A percentile compares a stretch with the other conserved stretches of the same genome.
phyloP scores from a whole-genome alignment of 1,284 basidiomycete species.

The Apiotrichum veenhuisii region DNA sequence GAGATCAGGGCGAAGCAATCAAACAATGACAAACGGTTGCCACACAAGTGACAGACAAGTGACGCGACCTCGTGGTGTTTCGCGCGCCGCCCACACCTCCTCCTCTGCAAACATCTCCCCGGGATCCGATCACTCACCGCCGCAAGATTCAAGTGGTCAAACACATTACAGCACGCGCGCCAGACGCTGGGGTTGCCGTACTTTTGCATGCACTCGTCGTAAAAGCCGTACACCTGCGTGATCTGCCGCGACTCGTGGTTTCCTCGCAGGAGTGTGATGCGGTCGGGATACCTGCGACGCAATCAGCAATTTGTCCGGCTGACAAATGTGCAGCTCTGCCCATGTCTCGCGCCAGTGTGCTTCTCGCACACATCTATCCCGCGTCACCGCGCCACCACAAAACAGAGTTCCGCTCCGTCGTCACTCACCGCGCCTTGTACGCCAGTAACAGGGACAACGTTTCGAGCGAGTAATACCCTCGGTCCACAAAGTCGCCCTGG shows the following conservation, averaged over 20 bases:
- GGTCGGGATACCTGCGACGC: constrained; percentile 71
- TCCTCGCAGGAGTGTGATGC: constrained; percentile 82
- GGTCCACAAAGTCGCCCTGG: constrained; percentile 95
- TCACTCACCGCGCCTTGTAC: constrained; percentile 75
- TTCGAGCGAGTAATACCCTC: constrained; percentile 95
- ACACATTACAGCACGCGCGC: constrained; percentile 93
- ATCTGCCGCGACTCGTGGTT: constrained; percentile 97
- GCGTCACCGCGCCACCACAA: constrained; percentile 42
- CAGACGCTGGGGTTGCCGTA: constrained; percentile 91
- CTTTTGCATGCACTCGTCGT: constrained; percentile 95
- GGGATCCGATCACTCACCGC: constrained; percentile 59
- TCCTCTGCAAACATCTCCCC: neutral
- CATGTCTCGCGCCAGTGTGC: too few species aligned
- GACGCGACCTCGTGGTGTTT: too few species aligned
- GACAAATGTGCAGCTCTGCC: too few species aligned
- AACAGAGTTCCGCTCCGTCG: neutral
- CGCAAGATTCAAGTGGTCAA: constrained; percentile 89
- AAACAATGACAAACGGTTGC: too few species aligned
- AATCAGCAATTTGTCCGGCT: too few species aligned
- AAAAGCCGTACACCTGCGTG: constrained; percentile 97
- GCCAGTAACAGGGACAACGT: constrained; percentile 86
- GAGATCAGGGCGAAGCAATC: too few species aligned
- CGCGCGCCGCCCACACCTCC: too few species aligned
- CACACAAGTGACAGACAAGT: too few species aligned
- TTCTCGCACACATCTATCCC: too few species aligned